phyloP scores from a whole-genome alignment of 2,329 filamentous ascomycete genomes.

The Huntiella bhutanensis region DNA sequence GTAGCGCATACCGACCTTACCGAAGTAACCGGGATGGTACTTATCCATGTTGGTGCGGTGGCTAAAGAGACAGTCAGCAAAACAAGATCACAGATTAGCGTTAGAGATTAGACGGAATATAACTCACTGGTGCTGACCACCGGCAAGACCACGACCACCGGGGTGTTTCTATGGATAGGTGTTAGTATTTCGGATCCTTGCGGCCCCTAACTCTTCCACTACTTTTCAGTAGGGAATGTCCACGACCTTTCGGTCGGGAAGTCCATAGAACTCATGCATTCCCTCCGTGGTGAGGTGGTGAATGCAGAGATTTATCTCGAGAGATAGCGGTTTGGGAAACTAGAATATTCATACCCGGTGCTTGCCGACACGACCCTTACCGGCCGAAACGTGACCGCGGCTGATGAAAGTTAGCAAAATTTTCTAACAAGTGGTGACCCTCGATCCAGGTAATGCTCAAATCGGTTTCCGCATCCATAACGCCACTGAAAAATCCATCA shows the following conservation, averaged over 20 bases:
- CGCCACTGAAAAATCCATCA: too few relatives aligned
- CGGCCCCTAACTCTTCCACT: too few relatives aligned
- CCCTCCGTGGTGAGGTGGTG: too few relatives aligned
- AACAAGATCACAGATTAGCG: neutral
- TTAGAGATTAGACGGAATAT: neutral
- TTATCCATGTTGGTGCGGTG: constrained; percentile 23
- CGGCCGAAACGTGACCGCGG: constrained; percentile 95
- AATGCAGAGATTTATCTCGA: neutral
- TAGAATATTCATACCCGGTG: constrained; percentile 36
- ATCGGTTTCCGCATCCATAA: too few relatives aligned
- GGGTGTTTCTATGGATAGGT: constrained; percentile 42
- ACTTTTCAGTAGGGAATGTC: too few relatives aligned
- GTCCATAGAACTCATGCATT: too few relatives aligned
- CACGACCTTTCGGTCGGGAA: too few relatives aligned
- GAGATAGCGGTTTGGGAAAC: neutral
- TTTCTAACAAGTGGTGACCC: too few relatives aligned
- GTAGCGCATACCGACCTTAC: constrained; percentile 87
- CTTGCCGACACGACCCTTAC: constrained; percentile 97
- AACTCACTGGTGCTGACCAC: constrained; percentile 78
- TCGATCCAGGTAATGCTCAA: too few relatives aligned
- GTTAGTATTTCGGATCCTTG: constrained; percentile 7
- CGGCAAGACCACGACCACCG: constrained; percentile 72
- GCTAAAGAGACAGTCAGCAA: constrained; percentile 9
- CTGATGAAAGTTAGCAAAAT: constrained; percentile 23
- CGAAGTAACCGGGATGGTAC: constrained; percentile 98